Base-by-base conservation (phyloP, 2,329 filamentous ascomycete genomes). In the Aspergillus fijiensis region DNA sequence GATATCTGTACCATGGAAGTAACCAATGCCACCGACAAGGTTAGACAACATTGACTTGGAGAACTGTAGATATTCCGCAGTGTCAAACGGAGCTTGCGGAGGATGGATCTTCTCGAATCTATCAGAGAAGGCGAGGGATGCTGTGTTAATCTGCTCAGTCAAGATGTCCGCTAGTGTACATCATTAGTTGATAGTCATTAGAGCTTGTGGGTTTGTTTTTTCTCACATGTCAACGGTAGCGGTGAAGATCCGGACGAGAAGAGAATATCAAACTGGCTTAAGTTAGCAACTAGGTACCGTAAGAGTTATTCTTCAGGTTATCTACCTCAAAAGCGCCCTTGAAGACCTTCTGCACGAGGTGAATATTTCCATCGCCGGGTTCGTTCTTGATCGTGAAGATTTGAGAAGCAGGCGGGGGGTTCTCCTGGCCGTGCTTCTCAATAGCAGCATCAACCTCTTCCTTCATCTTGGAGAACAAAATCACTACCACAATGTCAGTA, bases 11-110 rank as follows among this genome's bases (percentile, higher is more conserved):
- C 95, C 95, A 70, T 96, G 85, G 79, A 99, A 99, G 78, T 96
- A 98, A 9, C 95, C 95, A 68, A 98, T 91, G 51, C 95, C 95
- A 58, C 95, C 95, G 39, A 96, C 83, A 35, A 99, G 81, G 74
- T 98, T 99, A 1, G 94, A 97, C 67, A 99, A 90, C 82, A 99
- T 89, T 64, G 89, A 93, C 74, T 91, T 90, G 64, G 89, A 91
- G 74, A 98, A 97, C 59, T 83, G 83, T 51, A 86, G 82, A 73
- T 96, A 95, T 70, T 91, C 87, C 3, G 86, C 82, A 3, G 85
- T 83, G 19, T 85, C 80, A 75, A 95, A 99, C 0, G 95, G 94
- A 0, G 87, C 80, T 69, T 92, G 84, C 0, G 92, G 87, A 55
- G 87, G 81, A 71, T 95, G 89, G 33, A 91, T 81, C 21, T 86